These are phyloP conservation scores for Phialemoniopsis sp. DNA, from an alignment of 2,329 filamentous ascomycete genomes.

Conservation along the genomic window DNA sequence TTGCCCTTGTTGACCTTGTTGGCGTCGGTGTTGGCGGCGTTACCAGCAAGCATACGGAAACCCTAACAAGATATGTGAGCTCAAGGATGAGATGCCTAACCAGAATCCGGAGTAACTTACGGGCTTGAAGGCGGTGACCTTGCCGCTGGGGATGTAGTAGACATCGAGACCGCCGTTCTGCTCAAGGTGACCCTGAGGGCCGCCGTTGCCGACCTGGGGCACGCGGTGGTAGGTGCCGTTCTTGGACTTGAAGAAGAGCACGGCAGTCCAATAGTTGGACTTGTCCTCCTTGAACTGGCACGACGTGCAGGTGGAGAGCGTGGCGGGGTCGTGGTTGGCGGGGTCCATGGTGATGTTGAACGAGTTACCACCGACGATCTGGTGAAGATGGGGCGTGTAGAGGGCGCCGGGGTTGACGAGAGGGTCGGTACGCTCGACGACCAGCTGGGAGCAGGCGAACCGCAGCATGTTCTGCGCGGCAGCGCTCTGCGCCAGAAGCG, in stretches of 20 bases:
- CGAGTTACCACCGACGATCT: constrained; percentile 40
- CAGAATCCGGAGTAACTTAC: constrained; percentile 17
- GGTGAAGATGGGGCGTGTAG: constrained; percentile 41
- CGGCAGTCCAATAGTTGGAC: constrained; percentile 43
- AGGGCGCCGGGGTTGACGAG: constrained; percentile 38
- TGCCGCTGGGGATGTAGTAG: constrained; percentile 39
- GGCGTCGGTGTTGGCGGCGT: constrained; percentile 34
- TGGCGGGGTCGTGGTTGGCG: constrained; percentile 24
- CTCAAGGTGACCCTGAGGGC: constrained; percentile 34
- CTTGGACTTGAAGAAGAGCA: constrained; percentile 38
- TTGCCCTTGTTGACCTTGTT: constrained; percentile 30
- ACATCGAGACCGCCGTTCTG: constrained; percentile 39
- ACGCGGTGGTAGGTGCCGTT: constrained; percentile 38
- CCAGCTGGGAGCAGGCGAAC: constrained; percentile 42
- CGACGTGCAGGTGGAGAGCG: constrained; percentile 33
- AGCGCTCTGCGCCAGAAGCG: constrained; percentile 20
- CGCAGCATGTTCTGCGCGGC: constrained; percentile 36
- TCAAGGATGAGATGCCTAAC: too few species aligned
- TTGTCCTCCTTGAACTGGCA: constrained; percentile 38
- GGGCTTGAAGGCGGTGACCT: constrained; percentile 34
- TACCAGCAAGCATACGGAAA: constrained; percentile 42
- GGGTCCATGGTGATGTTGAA: constrained; percentile 40
- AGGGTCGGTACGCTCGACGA: constrained; percentile 40
- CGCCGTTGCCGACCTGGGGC: constrained; percentile 38
- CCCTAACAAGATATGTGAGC: constrained; percentile 27